Conservation (phyloP, 2,329 filamentous ascomycete species). For the Curvularia sp. region DNA sequence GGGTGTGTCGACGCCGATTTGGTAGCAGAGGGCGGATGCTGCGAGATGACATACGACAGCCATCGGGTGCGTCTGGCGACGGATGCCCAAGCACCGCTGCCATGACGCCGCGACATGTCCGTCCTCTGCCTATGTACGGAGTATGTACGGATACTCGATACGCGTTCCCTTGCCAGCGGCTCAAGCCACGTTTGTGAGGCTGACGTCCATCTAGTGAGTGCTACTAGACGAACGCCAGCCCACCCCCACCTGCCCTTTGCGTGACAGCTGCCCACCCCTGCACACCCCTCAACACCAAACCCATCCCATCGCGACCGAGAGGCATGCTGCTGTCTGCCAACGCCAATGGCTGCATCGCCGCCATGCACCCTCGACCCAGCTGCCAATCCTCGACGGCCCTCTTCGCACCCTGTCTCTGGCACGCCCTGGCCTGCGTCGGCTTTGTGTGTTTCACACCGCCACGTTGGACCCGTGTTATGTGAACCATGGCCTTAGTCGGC, state of each 20-base stretch:
- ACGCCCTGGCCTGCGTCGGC: constrained; percentile 26
- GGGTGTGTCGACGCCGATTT: too few relatives aligned
- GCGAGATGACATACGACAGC: constrained; percentile 28
- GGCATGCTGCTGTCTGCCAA: not conserved
- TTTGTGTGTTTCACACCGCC: constrained; percentile 36
- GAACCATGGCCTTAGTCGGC: constrained; percentile 15
- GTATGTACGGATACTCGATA: too few relatives aligned
- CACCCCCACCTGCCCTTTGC: constrained; percentile 41
- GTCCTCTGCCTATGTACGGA: too few relatives aligned
- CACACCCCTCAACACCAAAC: constrained; percentile 45
- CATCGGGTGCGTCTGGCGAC: constrained; percentile 8
- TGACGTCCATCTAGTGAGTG: not conserved
- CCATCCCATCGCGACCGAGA: constrained; percentile 23
- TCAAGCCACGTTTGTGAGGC: constrained; percentile 24
- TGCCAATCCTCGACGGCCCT: not conserved
- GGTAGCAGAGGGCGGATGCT: constrained; percentile 15
- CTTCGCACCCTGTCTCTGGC: constrained; percentile 21
- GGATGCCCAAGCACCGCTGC: not conserved
- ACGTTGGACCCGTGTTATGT: constrained; percentile 22
- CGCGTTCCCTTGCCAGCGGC: not conserved
- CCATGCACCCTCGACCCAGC: not conserved
- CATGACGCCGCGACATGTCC: not conserved
- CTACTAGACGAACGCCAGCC: not conserved
- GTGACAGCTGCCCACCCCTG: constrained; percentile 33
- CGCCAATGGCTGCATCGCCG: constrained; percentile 4